Evolutionary conservation across 768 basidiomycete species (phyloP).

Genomic region (Lactarius hengduanensis): DNA sequence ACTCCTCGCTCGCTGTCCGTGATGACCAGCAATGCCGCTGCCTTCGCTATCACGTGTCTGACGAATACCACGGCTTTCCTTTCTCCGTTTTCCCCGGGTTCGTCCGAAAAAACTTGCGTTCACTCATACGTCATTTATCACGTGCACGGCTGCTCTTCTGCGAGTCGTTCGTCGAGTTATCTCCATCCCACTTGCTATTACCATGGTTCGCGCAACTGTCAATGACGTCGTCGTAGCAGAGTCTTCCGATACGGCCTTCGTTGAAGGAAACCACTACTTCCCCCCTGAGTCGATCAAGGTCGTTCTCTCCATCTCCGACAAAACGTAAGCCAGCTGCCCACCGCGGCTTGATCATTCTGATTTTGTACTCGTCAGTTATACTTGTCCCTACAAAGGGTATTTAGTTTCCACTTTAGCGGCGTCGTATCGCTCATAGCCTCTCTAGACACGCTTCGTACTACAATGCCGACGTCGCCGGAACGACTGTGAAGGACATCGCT

Average conservation of each 20-base stretch:
- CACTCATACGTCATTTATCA: neutral
- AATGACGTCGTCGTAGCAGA: conserved; percentile 57
- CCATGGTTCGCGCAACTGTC: conserved; percentile 51
- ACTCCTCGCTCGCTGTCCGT: conserved; percentile 9
- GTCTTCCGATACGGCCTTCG: conserved; percentile 49
- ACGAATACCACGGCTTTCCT: neutral
- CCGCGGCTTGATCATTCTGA: conserved; percentile 9
- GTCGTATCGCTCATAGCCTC: neutral
- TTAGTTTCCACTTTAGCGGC: neutral
- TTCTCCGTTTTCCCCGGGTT: neutral
- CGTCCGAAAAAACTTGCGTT: neutral
- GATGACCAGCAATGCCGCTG: conserved; percentile 8
- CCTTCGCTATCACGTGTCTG: neutral
- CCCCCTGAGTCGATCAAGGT: conserved; percentile 54
- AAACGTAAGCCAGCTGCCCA: conserved; percentile 40
- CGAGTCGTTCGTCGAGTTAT: neutral
- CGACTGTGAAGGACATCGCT: conserved; percentile 55
- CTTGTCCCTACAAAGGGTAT: conserved; percentile 23
- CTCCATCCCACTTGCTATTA: neutral
- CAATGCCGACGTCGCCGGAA: conserved; percentile 50
- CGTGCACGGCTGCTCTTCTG: neutral
- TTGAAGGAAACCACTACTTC: conserved; percentile 76
- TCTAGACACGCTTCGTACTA: conserved; percentile 66
- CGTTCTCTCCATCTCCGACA: conserved; percentile 47
- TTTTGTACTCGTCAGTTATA: conserved; percentile 7